Conservation (phyloP, 768 basidiomycete genomes). For the Phlebiopsis gigantea region DNA sequence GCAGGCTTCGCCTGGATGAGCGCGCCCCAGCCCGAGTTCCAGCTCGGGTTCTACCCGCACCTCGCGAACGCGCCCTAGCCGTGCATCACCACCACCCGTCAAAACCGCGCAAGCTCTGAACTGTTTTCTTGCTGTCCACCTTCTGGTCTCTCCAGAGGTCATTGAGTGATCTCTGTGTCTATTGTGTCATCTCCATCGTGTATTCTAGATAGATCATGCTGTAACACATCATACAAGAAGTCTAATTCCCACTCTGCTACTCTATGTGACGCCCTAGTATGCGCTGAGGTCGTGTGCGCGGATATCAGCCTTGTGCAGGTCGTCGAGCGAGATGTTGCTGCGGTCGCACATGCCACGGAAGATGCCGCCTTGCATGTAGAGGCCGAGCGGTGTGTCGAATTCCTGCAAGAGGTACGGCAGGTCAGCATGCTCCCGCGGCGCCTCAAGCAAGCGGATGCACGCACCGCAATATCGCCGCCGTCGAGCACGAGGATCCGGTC, state of each 20-base stretch:
- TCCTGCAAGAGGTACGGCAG: slow-evolving; percentile 26
- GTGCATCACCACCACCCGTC: not conserved
- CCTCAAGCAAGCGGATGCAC: slow-evolving; percentile 9
- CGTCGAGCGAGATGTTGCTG: slow-evolving; percentile 42
- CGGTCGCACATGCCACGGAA: slow-evolving; percentile 62
- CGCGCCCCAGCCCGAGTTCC: not conserved
- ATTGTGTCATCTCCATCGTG: not conserved
- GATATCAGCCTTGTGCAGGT: slow-evolving; percentile 32
- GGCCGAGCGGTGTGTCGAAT: slow-evolving; percentile 45
- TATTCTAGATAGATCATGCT: not conserved
- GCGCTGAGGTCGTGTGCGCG: not conserved
- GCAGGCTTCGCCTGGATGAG: slow-evolving; percentile 19
- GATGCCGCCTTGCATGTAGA: slow-evolving; percentile 43
- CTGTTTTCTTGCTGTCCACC: not conserved
- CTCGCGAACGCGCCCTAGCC: not conserved
- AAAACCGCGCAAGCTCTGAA: not conserved
- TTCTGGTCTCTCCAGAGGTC: not conserved
- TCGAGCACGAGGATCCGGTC: slow-evolving; percentile 70
- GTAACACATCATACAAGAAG: not conserved
- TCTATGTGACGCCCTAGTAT: not conserved
- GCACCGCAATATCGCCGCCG: slow-evolving; percentile 50
- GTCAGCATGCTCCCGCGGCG: not conserved
- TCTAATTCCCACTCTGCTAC: not conserved
- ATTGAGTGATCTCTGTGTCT: not conserved
- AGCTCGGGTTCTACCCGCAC: not conserved